phyloP scores from a whole-genome alignment of 2,329 filamentous ascomycete species.

The Penicillium sp. region DNA sequence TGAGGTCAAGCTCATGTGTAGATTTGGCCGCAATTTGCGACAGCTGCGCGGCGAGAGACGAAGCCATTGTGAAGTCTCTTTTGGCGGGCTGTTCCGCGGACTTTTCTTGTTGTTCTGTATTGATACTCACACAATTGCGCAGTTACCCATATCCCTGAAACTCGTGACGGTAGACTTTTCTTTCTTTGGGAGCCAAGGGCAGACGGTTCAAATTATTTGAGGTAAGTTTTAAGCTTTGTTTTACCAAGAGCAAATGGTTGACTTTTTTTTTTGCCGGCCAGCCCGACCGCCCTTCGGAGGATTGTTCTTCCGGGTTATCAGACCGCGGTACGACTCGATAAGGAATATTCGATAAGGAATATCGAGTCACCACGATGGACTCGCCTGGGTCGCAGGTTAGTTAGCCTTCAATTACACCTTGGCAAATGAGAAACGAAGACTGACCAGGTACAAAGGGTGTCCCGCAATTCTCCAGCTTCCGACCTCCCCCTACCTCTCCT shows the following conservation, averaged over 20 bases:
- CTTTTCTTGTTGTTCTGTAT: neutral
- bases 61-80: conserved; percentile 60
- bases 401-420: neutral
- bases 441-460: conserved; percentile 39
- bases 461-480: conserved; percentile 75
- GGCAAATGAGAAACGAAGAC: neutral
- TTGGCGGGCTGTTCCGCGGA: conserved; percentile 2
- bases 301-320: conserved; percentile 27
- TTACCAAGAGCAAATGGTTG: conserved; percentile 8
- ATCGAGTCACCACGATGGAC: conserved; percentile 35
- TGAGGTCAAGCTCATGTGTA: conserved; percentile 85
- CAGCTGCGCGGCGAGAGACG: conserved; percentile 88
- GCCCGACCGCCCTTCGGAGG: conserved; percentile 17
- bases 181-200: neutral
- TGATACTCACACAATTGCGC: conserved; percentile 4
- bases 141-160: conserved; percentile 5
- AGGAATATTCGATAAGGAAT: conserved; percentile 10
- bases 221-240: neutral
- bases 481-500: conserved; percentile 44
- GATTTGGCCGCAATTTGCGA: conserved; percentile 87
- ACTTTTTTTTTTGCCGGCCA: conserved; percentile 34
- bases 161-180: neutral
- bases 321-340: conserved; percentile 6
- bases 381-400: conserved; percentile 35
- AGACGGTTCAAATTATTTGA: neutral